Evolutionary conservation across 257 asterid genomes (phyloP).

Genomic region (Gentiana dahurica): DNA sequence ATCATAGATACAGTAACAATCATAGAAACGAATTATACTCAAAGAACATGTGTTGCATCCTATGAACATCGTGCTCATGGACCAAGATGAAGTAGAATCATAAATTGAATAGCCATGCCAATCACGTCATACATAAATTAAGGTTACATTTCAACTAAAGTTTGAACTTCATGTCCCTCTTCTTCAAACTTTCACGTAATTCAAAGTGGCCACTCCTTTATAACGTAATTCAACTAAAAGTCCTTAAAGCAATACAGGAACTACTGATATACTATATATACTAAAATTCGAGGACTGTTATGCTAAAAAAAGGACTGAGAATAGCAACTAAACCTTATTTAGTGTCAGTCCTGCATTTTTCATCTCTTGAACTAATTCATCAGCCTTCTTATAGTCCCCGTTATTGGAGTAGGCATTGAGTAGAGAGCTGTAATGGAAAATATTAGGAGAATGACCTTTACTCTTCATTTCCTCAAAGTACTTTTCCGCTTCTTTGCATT

Average conservation of each 20-base stretch:
- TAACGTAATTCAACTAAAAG: background rate
- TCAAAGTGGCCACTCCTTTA: too few species aligned
- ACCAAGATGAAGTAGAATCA: too few species aligned
- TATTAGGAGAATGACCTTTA: constrained; percentile 82
- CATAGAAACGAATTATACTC: background rate
- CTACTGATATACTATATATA: background rate
- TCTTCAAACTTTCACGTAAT: too few species aligned
- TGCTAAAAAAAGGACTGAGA: background rate
- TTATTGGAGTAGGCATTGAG: constrained; percentile 77
- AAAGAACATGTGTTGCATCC: background rate
- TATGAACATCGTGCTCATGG: too few species aligned
- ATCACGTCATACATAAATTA: too few species aligned
- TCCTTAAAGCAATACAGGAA: background rate
- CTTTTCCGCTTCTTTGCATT: constrained; percentile 70
- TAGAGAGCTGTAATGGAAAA: constrained; percentile 90
- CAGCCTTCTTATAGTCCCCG: constrained; percentile 71
- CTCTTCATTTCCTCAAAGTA: constrained; percentile 81
- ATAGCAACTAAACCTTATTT: constrained; percentile 54
- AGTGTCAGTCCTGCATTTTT: constrained; percentile 49
- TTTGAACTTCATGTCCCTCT: too few species aligned
- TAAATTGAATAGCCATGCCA: too few species aligned
- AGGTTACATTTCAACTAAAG: too few species aligned
- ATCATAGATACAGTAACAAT: too few species aligned
- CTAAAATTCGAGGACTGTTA: too few species aligned
- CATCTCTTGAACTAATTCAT: constrained; percentile 70